Base-by-base conservation (phyloP, 495 filamentous ascomycete species). In the Pseudoneurospora amorphoporcata region DNA sequence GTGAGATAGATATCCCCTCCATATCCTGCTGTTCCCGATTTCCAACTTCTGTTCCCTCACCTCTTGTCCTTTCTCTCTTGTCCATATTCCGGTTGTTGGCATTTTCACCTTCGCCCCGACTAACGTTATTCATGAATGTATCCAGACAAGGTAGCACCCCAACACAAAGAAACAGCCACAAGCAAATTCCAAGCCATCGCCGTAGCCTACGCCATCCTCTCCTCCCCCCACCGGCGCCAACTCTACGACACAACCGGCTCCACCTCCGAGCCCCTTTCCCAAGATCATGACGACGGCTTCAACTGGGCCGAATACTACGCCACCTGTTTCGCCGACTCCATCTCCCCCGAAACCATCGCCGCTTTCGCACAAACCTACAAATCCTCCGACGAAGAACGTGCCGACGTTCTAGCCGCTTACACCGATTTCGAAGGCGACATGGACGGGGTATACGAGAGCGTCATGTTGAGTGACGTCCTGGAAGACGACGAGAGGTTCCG, bases 181-280 rank as follows among this genome's bases (percentile, higher is more conserved):
- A 79, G 83, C 69, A 90, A 87, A 42, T 99, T 99, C 84, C 95
- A 98, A 79, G 84, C 90, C 70, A 89, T 98, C 75, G 95, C 94
- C 10, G 94, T 98, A 74, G 94, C 96, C 58, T 97, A 98, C 77
- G 94, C 92, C 19, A 90, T 99, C 68, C 89, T 99, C 65, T 97
- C 93, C 37, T 92, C 97, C 72, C 83, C 88, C 10, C 83, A 84
- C 4, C 88, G 94, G 40, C 91, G 95, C 69, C 87, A 87, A 69
- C 90, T 93, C 72, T 99, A 97, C 81, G 94, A 99, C 79, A 84
- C 85, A 72, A 97, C 95, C 0, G 95, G 95, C 71, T 92, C 88
- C 69, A 98, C 94, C 1, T 88, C 90, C 3, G 94, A 97, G 75
- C 90, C 88, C 19, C 83, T 88, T 39, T 82, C 94, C 69, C 87